Percentiles rank a stretch among this genome's conserved stretches.
Evolutionary conservation across 257 asterid genomes (phyloP).

Genomic region (Paulownia fortunei): DNA sequence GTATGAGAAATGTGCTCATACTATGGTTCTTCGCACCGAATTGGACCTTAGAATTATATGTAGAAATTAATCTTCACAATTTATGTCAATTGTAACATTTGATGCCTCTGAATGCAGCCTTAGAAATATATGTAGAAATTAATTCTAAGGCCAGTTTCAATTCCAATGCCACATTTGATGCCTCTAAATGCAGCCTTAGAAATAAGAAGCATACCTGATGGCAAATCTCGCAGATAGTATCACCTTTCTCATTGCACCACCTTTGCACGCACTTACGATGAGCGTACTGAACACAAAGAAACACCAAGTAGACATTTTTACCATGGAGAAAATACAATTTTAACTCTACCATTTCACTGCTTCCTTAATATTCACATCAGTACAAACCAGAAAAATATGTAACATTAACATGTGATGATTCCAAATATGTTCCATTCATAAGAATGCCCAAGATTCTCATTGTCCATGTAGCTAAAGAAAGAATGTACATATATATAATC

Average conservation of each 20-base stretch:
- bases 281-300: slow-evolving; percentile 48
- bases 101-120: no score
- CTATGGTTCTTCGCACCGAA: no score
- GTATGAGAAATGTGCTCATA: background rate
- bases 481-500: background rate
- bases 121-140: no score
- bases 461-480: background rate
- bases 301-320: background rate
- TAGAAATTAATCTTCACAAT: no score
- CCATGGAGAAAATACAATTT: background rate
- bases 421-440: background rate
- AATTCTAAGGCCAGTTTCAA: no score
- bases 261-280: slow-evolving; percentile 68
- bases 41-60: no score
- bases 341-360: background rate
- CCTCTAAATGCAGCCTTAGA: background rate
- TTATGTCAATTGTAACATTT: no score
- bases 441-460: background rate
- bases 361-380: background rate
- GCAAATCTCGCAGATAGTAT: slow-evolving; percentile 71
- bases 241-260: slow-evolving; percentile 78
- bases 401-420: background rate
- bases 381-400: background rate
- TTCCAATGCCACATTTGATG: background rate
- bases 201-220: slow-evolving; percentile 46